Evolutionary conservation across 2,329 filamentous ascomycete species (phyloP).

Genomic region (Fusarium nelsonii): DNA sequence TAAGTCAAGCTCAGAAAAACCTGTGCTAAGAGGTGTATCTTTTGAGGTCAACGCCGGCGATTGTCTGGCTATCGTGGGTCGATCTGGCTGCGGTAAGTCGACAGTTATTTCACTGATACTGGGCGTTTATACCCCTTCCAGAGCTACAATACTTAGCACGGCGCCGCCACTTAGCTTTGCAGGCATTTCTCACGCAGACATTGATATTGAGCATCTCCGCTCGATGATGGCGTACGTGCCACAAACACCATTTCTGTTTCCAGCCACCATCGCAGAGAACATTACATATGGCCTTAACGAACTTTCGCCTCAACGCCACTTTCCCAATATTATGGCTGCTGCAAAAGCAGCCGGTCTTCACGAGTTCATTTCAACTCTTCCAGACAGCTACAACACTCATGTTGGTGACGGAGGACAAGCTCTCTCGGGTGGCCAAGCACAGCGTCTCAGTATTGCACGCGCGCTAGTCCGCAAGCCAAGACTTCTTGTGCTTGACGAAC

Average conservation of each 20-base stretch:
- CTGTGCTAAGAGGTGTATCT: constrained; percentile 73
- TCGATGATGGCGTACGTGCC: constrained; percentile 75
- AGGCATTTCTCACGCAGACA: constrained; percentile 64
- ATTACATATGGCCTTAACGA: constrained; percentile 81
- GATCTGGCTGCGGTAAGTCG: constrained; percentile 91
- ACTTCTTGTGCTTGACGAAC: constrained; percentile 86
- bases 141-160: constrained; percentile 2
- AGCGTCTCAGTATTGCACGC: constrained; percentile 83
- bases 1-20: constrained; percentile 64
- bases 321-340: constrained; percentile 61
- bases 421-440: constrained; percentile 85
- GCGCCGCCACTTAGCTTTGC: constrained; percentile 66
- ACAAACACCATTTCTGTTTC: constrained; percentile 81
- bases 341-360: constrained; percentile 75
- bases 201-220: constrained; percentile 73
- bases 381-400: constrained; percentile 69
- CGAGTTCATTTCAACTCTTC: constrained; percentile 80
- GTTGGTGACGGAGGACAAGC: constrained; percentile 81
- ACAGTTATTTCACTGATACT: constrained; percentile 82
- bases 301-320: constrained; percentile 62
- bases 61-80: constrained; percentile 82
- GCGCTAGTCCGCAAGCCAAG: constrained; percentile 78
- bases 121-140: constrained; percentile 71
- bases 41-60: constrained; percentile 72
- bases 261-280: constrained; percentile 80